These are phyloP conservation scores for Fusarium sp. DNA, from an alignment of 2,329 filamentous ascomycete species.

Conservation along the genomic window DNA sequence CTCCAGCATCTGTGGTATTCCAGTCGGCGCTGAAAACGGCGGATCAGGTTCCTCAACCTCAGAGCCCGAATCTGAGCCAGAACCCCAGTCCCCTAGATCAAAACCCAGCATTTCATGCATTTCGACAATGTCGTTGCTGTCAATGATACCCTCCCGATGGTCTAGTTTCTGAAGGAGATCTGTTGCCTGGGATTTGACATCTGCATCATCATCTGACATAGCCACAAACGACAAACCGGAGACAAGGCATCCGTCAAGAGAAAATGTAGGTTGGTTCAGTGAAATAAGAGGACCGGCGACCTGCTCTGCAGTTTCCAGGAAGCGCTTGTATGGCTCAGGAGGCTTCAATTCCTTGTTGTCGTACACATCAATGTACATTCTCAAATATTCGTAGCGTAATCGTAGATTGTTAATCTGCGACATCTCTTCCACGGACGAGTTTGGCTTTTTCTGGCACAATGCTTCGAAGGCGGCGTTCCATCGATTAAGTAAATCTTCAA, in stretches of 20 bases:
- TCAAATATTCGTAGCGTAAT: not conserved
- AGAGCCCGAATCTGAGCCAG: not conserved
- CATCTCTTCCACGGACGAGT: not conserved
- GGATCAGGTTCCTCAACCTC: not conserved
- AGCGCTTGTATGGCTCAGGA: not conserved
- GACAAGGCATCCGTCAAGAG: conserved; percentile 6
- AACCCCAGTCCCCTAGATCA: not conserved
- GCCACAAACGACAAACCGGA: conserved; percentile 9
- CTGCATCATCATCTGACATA: not conserved
- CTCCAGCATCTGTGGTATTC: conserved; percentile 19
- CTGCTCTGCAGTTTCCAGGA: conserved; percentile 4
- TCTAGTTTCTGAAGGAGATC: not conserved
- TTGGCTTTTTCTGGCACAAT: not conserved
- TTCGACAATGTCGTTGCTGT: conserved; percentile 24
- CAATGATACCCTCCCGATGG: conserved; percentile 18
- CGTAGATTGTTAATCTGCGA: not conserved
- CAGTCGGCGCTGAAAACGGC: not conserved
- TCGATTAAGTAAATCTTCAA: not conserved
- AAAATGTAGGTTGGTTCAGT: not conserved
- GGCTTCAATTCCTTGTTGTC: not conserved
- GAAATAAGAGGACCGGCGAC: conserved; percentile 1
- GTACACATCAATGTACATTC: conserved; percentile 4
- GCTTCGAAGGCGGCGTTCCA: not conserved
- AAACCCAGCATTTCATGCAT: conserved; percentile 2
- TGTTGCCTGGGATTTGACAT: not conserved